Percentiles rank a stretch among this genome's conserved stretches.
phyloP scores from a whole-genome alignment of 768 basidiomycete genomes.

The Kwoniella newhampshirensis region DNA sequence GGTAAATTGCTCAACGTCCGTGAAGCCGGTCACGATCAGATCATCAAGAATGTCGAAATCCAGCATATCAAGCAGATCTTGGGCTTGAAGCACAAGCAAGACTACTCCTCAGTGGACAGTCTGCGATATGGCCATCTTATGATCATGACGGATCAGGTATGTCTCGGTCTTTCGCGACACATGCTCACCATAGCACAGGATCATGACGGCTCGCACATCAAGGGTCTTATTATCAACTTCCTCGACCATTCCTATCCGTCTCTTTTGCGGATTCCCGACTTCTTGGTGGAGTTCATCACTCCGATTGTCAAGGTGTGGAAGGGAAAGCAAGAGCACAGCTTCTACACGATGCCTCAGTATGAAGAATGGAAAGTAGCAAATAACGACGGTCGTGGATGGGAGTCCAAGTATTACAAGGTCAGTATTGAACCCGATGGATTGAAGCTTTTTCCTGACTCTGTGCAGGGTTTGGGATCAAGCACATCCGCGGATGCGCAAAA shows the following conservation, averaged over 20 bases:
- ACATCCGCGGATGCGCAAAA: constrained; percentile 82
- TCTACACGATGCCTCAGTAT: constrained; percentile 97
- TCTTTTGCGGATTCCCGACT: constrained; percentile 80
- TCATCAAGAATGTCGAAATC: constrained; percentile 97
- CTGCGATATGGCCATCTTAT: constrained; percentile 92
- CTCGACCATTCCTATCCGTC: constrained; percentile 96
- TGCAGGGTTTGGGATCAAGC: constrained; percentile 92
- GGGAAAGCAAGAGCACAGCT: constrained; percentile 73
- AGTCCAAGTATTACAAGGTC: constrained; percentile 95
- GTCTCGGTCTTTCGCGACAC: constrained; percentile 29
- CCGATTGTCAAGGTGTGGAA: constrained; percentile 92
- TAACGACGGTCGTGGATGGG: constrained; percentile 75
- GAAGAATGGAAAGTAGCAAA: constrained; percentile 85
- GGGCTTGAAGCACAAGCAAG: constrained; percentile 90
- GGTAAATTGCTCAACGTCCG: constrained; percentile 97
- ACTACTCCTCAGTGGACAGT: constrained; percentile 66
- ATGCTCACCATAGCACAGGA: constrained; percentile 61
- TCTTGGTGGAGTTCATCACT: constrained; percentile 96
- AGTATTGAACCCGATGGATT: constrained; percentile 27
- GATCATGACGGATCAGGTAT: constrained; percentile 99
- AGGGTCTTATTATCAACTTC: constrained; percentile 98
- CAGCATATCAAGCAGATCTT: constrained; percentile 97
- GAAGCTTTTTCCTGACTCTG: constrained; percentile 3
- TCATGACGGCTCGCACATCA: constrained; percentile 99
- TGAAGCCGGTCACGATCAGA: constrained; percentile 91